A percentile compares a stretch with the other conserved stretches of the same genome.
Conservation (phyloP, 2,329 filamentous ascomycete species). For the Mycosphaerella sp. region DNA sequence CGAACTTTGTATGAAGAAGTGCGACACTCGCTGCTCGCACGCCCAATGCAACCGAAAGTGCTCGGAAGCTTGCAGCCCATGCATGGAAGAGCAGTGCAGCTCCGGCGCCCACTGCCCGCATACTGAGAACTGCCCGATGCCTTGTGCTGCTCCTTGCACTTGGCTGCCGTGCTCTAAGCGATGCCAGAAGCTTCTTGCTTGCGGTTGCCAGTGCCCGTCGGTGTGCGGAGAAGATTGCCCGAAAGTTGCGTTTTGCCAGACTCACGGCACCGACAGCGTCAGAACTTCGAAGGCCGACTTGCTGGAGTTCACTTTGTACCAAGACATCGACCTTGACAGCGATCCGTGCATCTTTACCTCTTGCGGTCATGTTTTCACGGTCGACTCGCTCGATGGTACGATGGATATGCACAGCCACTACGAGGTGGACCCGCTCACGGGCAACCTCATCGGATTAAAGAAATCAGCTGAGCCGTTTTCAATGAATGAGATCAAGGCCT, state of each 20-base stretch:
- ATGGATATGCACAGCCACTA: slow-evolving; percentile 53
- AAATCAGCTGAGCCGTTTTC: slow-evolving; percentile 44
- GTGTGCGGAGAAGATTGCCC: slow-evolving; percentile 62
- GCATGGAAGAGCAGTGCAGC: slow-evolving; percentile 49
- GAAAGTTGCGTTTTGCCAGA: slow-evolving; percentile 48
- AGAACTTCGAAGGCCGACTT: slow-evolving; percentile 51
- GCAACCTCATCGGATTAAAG: slow-evolving; percentile 12
- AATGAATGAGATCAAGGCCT: slow-evolving; percentile 45
- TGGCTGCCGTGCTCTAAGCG: slow-evolving; percentile 58
- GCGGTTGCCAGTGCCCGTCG: slow-evolving; percentile 59
- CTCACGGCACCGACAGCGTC: slow-evolving; percentile 44
- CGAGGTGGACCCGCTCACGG: slow-evolving; percentile 31
- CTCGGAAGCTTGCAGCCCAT: slow-evolving; percentile 56
- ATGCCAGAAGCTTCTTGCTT: slow-evolving; percentile 50
- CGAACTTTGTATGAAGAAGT: slow-evolving; percentile 44
- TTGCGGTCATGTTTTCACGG: slow-evolving; percentile 60
- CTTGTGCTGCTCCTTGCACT: slow-evolving; percentile 62
- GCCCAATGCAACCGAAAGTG: slow-evolving; percentile 53
- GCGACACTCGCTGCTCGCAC: slow-evolving; percentile 53
- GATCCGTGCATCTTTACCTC: slow-evolving; percentile 56
- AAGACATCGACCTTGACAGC: slow-evolving; percentile 53
- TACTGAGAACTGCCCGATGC: slow-evolving; percentile 41
- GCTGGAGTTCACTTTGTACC: slow-evolving; percentile 50
- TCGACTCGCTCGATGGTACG: slow-evolving; percentile 56
- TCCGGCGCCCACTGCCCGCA: slow-evolving; percentile 51